Evolutionary conservation across 129 eudicot species (phyloP).

Genomic region (Centrapalus pauciflorus): DNA sequence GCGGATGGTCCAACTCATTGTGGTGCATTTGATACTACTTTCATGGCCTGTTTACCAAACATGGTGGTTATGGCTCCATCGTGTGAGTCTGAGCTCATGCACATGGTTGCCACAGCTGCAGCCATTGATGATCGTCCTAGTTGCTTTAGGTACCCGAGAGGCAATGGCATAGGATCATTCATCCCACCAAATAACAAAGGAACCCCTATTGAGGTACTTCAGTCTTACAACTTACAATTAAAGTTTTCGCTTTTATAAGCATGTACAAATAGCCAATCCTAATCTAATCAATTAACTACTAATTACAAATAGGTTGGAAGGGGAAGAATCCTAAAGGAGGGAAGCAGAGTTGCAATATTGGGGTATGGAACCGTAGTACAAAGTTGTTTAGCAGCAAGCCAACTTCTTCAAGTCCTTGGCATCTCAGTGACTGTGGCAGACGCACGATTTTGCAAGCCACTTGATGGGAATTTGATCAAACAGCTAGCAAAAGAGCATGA

Average conservation of each 20-base stretch:
- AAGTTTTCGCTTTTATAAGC: neutral
- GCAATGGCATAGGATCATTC: slow-evolving; percentile 51
- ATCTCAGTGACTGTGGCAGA: slow-evolving; percentile 47
- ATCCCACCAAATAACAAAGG: slow-evolving; percentile 55
- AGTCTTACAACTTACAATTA: neutral
- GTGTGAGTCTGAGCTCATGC: slow-evolving; percentile 52
- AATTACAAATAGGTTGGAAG: slow-evolving; percentile 45
- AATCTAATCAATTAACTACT: neutral
- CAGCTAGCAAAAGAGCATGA: slow-evolving; percentile 52
- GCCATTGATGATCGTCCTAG: slow-evolving; percentile 66
- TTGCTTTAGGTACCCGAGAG: slow-evolving; percentile 68
- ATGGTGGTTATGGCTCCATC: slow-evolving; percentile 84
- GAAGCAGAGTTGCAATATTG: slow-evolving; percentile 55
- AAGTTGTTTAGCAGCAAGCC: slow-evolving; percentile 44
- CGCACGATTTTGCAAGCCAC: slow-evolving; percentile 69
- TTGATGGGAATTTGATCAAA: slow-evolving; percentile 48
- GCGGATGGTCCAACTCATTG: slow-evolving; percentile 76
- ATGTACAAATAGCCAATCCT: neutral
- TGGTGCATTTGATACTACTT: slow-evolving; percentile 67
- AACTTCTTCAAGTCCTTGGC: slow-evolving; percentile 29
- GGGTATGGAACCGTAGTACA: slow-evolving; percentile 65
- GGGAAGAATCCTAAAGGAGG: slow-evolving; percentile 54
- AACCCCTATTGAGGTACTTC: slow-evolving; percentile 42
- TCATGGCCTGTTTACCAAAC: slow-evolving; percentile 75
- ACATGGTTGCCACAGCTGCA: slow-evolving; percentile 69